Conservation (phyloP, 2,329 filamentous ascomycete species). For the Fusarium neocosmosporiellum region DNA sequence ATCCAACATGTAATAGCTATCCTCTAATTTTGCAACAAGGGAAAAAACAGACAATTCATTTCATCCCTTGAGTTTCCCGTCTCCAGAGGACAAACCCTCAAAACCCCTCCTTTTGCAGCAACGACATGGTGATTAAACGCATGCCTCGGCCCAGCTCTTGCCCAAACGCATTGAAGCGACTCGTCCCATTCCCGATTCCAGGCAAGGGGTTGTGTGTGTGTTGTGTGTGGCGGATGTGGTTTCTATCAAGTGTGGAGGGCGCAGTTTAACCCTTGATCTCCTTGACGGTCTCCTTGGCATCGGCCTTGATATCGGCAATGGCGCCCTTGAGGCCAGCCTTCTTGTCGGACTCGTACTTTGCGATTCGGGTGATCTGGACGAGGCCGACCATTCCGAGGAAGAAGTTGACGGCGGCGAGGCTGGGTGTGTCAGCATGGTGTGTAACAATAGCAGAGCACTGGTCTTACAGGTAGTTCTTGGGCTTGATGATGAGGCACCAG, state of each 20-base stretch:
- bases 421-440: no score
- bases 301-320: slow-evolving; percentile 56
- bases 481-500: slow-evolving; percentile 98
- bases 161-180: slow-evolving; percentile 1
- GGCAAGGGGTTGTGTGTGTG: slow-evolving; percentile 15
- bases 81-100: slow-evolving; percentile 2
- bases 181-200: background rate
- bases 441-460: no score
- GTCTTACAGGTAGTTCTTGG: slow-evolving; percentile 91
- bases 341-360: slow-evolving; percentile 70
- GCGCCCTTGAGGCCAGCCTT: slow-evolving; percentile 58
- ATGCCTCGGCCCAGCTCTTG: background rate
- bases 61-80: slow-evolving; percentile 9
- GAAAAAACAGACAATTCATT: slow-evolving; percentile 5
- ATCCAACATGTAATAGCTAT: slow-evolving; percentile 5
- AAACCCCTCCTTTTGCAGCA: slow-evolving; percentile 16
- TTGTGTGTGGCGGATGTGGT: background rate
- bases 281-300: slow-evolving; percentile 48
- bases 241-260: background rate
- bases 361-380: slow-evolving; percentile 83
- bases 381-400: slow-evolving; percentile 91
- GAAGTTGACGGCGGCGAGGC: slow-evolving; percentile 96
- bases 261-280: slow-evolving; percentile 38
- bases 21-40: slow-evolving; percentile 5
- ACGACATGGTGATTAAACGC: background rate